Percentiles rank a stretch among this genome's conserved stretches.
Evolutionary conservation across 805 yeast genomes (phyloP).

Genomic region (Yamadazyma akitaensis): DNA sequence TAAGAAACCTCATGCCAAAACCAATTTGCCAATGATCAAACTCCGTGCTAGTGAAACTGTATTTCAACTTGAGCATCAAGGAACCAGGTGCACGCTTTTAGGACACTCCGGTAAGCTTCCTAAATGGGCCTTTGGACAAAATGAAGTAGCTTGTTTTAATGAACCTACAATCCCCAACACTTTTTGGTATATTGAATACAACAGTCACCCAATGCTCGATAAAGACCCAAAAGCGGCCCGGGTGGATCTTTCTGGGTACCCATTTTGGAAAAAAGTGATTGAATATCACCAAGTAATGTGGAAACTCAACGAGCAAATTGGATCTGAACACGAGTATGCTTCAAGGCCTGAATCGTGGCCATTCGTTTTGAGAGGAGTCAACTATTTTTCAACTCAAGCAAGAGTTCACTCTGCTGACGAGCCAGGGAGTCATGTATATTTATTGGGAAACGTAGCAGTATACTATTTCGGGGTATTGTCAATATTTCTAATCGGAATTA

Average conservation of each 20-base stretch:
- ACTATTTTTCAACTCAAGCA: conserved; percentile 46
- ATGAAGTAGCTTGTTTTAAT: conserved; percentile 84
- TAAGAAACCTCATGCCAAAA: conserved; percentile 29
- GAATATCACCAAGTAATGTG: conserved; percentile 61
- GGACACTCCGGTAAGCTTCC: conserved; percentile 77
- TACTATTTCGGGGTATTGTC: conserved; percentile 46
- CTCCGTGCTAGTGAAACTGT: conserved; percentile 60
- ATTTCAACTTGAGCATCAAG: conserved; percentile 65
- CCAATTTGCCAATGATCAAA: conserved; percentile 32
- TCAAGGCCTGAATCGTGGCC: conserved; percentile 68
- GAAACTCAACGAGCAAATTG: conserved; percentile 44
- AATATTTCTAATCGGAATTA: conserved; percentile 24
- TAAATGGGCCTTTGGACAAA: conserved; percentile 80
- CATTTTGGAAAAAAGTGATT: conserved; percentile 48
- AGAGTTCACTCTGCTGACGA: conserved; percentile 17
- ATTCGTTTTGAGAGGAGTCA: conserved; percentile 53
- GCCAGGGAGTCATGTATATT: conserved; percentile 42
- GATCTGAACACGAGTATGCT: conserved; percentile 47
- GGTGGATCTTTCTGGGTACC: conserved; percentile 20
- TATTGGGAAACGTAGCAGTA: conserved; percentile 60
- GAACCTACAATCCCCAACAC: conserved; percentile 67
- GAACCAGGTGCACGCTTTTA: conserved; percentile 65
- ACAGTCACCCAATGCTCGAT: conserved; percentile 49
- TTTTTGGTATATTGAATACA: conserved; percentile 70
- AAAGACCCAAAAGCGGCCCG: conserved; percentile 19